Conservation (phyloP, 192 early-diverging fungal genomes). For the Coemansia sp. region DNA sequence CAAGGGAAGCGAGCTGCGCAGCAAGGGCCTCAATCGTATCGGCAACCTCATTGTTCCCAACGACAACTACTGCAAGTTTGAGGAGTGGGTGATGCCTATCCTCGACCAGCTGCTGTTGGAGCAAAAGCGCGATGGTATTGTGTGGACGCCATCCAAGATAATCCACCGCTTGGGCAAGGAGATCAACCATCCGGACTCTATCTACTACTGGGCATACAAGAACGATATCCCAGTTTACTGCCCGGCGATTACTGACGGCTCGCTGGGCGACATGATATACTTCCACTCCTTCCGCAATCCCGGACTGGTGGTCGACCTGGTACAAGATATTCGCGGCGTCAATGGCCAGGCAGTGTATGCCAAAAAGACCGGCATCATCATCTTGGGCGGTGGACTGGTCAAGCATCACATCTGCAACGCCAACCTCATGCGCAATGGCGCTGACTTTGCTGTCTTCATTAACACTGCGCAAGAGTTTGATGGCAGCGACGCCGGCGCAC, state of each 20-base stretch:
- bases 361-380: constrained; percentile 95
- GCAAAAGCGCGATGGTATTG: constrained; percentile 76
- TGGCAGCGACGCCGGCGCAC: constrained; percentile 95
- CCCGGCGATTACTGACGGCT: constrained; percentile 97
- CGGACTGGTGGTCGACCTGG: constrained; percentile 92
- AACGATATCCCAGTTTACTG: constrained; percentile 98
- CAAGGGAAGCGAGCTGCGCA: constrained; percentile 77
- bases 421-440: constrained; percentile 97
- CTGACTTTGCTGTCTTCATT: constrained; percentile 95
- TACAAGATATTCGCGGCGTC: constrained; percentile 85
- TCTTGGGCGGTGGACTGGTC: constrained; percentile 94
- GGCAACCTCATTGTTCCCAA: constrained; percentile 98
- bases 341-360: constrained; percentile 96
- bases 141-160: constrained; percentile 94
- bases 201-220: constrained; percentile 98
- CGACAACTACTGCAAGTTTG: constrained; percentile 99
- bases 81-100: constrained; percentile 97
- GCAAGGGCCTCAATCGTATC: constrained; percentile 92
- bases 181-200: constrained; percentile 85
- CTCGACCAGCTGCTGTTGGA: constrained; percentile 91
- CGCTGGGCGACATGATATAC: constrained; percentile 99
- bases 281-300: constrained; percentile 97
- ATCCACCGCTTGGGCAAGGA: constrained; percentile 87
- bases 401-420: constrained; percentile 99
- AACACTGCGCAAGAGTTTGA: constrained; percentile 99